Conservation (phyloP, 2,329 filamentous ascomycete genomes). For the Chaetomium globosum region DNA sequence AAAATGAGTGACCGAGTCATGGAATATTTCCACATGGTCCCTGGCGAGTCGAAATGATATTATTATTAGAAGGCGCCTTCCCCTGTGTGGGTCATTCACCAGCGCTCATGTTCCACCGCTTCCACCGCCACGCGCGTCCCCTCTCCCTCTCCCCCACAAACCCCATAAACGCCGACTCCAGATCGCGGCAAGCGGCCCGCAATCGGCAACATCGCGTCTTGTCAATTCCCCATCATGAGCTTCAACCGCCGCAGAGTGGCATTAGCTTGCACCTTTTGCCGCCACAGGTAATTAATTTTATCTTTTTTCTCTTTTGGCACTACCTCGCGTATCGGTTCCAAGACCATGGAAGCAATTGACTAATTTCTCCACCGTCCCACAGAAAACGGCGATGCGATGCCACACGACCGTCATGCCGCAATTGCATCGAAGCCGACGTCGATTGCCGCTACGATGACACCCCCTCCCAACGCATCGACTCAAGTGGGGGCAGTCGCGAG, state of each 20-base stretch:
- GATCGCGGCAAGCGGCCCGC: constrained; percentile 19
- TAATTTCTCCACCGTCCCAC: background rate
- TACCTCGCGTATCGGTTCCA: background rate
- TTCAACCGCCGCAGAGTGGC: constrained; percentile 20
- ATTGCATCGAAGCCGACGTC: constrained; percentile 21
- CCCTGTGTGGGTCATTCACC: background rate
- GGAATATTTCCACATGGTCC: background rate
- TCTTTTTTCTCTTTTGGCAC: background rate
- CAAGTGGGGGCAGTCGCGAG: constrained; percentile 15
- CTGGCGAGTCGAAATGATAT: background rate
- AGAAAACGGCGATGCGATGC: constrained; percentile 21
- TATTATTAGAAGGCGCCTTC: background rate
- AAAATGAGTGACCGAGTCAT: background rate
- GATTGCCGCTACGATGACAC: constrained; percentile 23
- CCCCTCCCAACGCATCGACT: constrained; percentile 18
- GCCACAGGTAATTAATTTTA: constrained; percentile 16
- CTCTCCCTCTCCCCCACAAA: background rate
- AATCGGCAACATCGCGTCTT: background rate
- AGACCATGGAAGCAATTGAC: no score
- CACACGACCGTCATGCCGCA: constrained; percentile 11
- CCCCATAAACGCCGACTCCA: background rate
- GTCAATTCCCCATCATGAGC: constrained; percentile 5
- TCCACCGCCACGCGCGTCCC: background rate
- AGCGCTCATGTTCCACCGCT: background rate
- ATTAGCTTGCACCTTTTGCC: constrained; percentile 16